These are phyloP conservation scores for Tolypocladium cylindrosporum DNA, from an alignment of 2,329 filamentous ascomycete species.

Conservation along the genomic window DNA sequence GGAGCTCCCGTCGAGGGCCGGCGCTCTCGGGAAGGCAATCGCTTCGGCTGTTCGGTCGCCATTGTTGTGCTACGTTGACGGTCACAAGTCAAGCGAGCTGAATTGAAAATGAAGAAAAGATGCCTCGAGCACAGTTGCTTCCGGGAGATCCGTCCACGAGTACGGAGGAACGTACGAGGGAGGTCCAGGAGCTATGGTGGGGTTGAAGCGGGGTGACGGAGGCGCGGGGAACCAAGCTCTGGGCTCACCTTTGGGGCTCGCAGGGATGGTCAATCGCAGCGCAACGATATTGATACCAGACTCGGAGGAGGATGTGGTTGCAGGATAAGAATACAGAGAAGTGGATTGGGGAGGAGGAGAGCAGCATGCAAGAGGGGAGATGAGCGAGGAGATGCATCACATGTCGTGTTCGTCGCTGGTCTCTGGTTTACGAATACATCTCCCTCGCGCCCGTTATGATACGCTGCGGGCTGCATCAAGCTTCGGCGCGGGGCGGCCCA, in stretches of 20 bases:
- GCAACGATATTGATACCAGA: no score
- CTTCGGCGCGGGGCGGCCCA: neutral
- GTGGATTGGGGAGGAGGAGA: neutral
- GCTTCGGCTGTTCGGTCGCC: conserved; percentile 21
- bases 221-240: neutral
- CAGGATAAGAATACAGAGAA: neutral
- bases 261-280: neutral
- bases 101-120: no score
- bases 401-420: neutral
- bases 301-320: no score
- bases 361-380: neutral
- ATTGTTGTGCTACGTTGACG: conserved; percentile 11
- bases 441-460: neutral
- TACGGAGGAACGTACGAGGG: neutral
- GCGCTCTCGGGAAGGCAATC: conserved; percentile 56
- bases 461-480: neutral
- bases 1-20: conserved; percentile 74
- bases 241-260: neutral
- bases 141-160: neutral
- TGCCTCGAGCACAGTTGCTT: neutral
- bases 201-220: neutral
- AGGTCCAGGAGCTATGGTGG: neutral
- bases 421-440: no score
- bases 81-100: neutral
- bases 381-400: neutral